These are phyloP conservation scores for Nephelium lappaceum DNA, from an alignment of 345 rosid species.

Conservation along the genomic window DNA sequence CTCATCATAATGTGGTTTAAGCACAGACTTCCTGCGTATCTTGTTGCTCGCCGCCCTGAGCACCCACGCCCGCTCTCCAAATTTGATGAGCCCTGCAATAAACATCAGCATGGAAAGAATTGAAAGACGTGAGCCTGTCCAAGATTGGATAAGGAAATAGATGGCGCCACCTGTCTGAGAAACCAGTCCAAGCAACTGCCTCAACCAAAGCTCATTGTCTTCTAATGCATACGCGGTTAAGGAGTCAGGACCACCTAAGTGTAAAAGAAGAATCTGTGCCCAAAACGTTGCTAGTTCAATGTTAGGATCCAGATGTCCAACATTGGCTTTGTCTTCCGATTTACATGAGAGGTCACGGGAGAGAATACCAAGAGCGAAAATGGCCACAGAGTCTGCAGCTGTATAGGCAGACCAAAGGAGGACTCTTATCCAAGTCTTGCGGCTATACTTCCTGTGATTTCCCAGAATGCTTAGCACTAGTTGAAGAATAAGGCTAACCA, in stretches of 20 bases:
- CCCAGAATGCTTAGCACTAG: slow-evolving; percentile 5
- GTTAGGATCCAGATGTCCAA: background rate
- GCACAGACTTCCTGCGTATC: slow-evolving; percentile 1
- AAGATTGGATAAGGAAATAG: slow-evolving; percentile 1
- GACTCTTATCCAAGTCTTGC: background rate
- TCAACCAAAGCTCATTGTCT: slow-evolving; percentile 20
- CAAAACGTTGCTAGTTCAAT: background rate
- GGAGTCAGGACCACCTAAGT: slow-evolving; percentile 12
- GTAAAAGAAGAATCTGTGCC: slow-evolving; percentile 19
- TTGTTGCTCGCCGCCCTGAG: slow-evolving; percentile 17
- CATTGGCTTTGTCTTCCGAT: too few relatives aligned
- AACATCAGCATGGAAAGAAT: slow-evolving; percentile 3
- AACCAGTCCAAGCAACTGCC: slow-evolving; percentile 21
- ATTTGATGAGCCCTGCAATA: slow-evolving; percentile 13
- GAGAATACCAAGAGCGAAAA: slow-evolving; percentile 10
- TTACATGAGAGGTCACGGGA: background rate
- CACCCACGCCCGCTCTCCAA: slow-evolving; percentile 17
- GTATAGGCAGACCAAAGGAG: slow-evolving; percentile 1
- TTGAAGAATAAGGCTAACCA: slow-evolving; percentile 11
- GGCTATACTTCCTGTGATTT: background rate
- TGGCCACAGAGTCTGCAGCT: background rate
- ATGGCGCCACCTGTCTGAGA: background rate
- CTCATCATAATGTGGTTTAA: too few relatives aligned
- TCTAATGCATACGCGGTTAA: slow-evolving; percentile 16
- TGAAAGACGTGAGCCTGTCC: background rate